These are phyloP conservation scores for Apiospora marii DNA, from an alignment of 2,329 filamentous ascomycete genomes.

Conservation along the genomic window DNA sequence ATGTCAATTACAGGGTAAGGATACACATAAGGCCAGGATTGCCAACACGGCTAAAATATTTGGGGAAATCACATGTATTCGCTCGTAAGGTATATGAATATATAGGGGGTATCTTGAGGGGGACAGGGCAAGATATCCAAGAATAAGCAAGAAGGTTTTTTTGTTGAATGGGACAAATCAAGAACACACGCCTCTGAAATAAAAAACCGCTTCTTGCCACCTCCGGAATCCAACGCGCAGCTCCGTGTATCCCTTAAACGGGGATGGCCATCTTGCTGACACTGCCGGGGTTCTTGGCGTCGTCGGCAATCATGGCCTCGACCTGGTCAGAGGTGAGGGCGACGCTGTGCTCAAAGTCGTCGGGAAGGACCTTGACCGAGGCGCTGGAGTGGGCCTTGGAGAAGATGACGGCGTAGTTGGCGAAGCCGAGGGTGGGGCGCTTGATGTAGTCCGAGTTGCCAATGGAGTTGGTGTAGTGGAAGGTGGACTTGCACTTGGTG, in stretches of 20 bases:
- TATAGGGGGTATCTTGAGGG: constrained; percentile 24
- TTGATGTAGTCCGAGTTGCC: constrained; percentile 77
- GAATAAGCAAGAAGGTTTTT: constrained; percentile 26
- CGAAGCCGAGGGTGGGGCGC: constrained; percentile 64
- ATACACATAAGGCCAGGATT: neutral
- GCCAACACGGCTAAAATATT: neutral
- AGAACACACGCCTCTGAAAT: neutral
- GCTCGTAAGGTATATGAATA: constrained; percentile 24
- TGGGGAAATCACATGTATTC: constrained; percentile 22
- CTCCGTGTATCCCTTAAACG: neutral
- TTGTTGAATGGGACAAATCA: constrained; percentile 18
- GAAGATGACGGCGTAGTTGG: constrained; percentile 73
- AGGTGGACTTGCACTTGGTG: constrained; percentile 72
- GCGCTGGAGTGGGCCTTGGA: constrained; percentile 58
- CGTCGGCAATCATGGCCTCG: constrained; percentile 39
- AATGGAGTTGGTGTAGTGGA: constrained; percentile 69
- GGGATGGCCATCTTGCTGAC: constrained; percentile 41
- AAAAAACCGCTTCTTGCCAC: neutral
- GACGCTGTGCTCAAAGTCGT: constrained; percentile 49
- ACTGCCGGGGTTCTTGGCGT: constrained; percentile 32
- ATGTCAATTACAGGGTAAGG: neutral
- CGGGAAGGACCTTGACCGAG: constrained; percentile 62
- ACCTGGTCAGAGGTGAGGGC: constrained; percentile 50
- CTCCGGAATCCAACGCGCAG: neutral
- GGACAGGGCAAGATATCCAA: constrained; percentile 28